These are phyloP conservation scores for Aureobasidium lini DNA, from an alignment of 2,329 filamentous ascomycete species.

Conservation along the genomic window DNA sequence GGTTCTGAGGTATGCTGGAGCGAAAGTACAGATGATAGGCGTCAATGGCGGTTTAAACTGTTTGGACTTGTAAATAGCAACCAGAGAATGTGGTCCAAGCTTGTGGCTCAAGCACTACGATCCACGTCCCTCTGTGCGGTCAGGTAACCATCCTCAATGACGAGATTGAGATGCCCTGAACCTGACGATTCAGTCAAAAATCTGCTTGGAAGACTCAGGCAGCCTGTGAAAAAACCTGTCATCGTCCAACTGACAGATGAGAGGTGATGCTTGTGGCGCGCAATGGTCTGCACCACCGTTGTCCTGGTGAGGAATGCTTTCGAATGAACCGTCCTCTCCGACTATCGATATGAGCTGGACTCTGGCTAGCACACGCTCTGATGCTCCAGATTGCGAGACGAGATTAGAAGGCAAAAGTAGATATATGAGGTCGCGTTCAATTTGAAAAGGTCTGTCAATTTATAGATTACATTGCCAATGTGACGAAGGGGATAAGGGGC, in stretches of 20 bases:
- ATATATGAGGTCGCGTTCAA: neutral
- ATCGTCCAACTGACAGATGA: neutral
- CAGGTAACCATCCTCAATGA: neutral
- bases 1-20: neutral
- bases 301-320: neutral
- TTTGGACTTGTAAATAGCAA: slow-evolving; percentile 12
- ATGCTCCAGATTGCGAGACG: neutral
- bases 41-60: neutral
- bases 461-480: neutral
- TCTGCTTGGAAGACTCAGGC: neutral
- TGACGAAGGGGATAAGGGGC: neutral
- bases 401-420: neutral
- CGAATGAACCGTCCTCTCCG: neutral
- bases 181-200: neutral
- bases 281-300: slow-evolving; percentile 5
- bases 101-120: slow-evolving; percentile 5
- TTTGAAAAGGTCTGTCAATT: neutral
- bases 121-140: neutral
- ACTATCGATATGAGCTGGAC: slow-evolving; percentile 3
- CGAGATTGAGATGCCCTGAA: neutral
- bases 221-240: neutral
- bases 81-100: slow-evolving; percentile 5
- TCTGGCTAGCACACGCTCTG: neutral
- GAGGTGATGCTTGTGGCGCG: slow-evolving; percentile 1
- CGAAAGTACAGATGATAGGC: slow-evolving; percentile 1